Percentiles rank a stretch among this genome's conserved stretches.
Evolutionary conservation across 2,329 filamentous ascomycete genomes (phyloP).

Genomic region (Tothia fuscella): DNA sequence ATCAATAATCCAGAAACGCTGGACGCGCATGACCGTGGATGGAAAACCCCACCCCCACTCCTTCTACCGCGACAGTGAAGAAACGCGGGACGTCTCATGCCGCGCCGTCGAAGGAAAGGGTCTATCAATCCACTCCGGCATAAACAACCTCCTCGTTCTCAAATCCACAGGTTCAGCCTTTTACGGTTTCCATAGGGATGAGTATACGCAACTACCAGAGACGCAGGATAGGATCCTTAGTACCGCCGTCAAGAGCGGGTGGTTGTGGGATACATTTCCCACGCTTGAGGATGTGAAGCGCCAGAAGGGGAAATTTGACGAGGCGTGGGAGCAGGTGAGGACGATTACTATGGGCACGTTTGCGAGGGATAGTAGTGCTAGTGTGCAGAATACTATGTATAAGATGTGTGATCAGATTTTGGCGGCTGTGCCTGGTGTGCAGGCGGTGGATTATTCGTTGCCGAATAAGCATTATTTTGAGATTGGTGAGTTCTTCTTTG

Average conservation of each 20-base stretch:
- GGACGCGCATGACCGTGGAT: conserved; percentile 79
- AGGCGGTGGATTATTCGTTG: conserved; percentile 67
- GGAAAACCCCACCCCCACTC: conserved; percentile 90
- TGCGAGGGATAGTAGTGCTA: conserved; percentile 79
- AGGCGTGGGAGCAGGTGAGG: conserved; percentile 65
- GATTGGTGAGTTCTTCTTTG: conserved; percentile 50
- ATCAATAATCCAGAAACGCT: conserved; percentile 73
- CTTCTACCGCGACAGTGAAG: conserved; percentile 79
- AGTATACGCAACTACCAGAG: conserved; percentile 83
- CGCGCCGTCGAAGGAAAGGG: conserved; percentile 48
- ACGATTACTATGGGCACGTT: conserved; percentile 84
- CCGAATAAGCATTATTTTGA: conserved; percentile 99
- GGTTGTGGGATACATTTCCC: conserved; percentile 70
- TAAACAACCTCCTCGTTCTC: conserved; percentile 73
- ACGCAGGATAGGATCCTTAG: conserved; percentile 92
- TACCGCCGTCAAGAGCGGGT: conserved; percentile 78
- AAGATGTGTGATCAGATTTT: conserved; percentile 92
- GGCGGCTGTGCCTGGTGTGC: conserved; percentile 56
- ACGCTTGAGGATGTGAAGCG: conserved; percentile 55
- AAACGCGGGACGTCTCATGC: conserved; percentile 74
- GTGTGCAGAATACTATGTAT: conserved; percentile 97
- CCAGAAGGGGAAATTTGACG: conserved; percentile 57
- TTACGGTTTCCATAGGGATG: conserved; percentile 85
- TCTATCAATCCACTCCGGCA: conserved; percentile 63
- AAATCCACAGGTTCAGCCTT: conserved; percentile 97